Base-by-base conservation (phyloP, 371 early-diverging fungal species). In the Fennellomyces sp. region DNA sequence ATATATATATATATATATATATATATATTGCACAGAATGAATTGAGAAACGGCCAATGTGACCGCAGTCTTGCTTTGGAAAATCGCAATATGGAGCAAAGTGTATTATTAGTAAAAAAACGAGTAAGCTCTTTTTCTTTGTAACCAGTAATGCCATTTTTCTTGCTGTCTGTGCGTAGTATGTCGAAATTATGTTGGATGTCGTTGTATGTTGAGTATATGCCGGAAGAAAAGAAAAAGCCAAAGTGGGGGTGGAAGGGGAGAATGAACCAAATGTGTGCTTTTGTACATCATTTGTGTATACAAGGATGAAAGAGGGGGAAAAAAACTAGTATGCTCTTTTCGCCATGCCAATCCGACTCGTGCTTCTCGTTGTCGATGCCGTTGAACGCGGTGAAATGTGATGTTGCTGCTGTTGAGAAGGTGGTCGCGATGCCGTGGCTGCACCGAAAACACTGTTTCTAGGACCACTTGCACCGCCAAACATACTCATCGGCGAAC, bases 331-430 rank as follows among this genome's bases (percentile, higher is more conserved):
- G 28, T 41, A 59, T 27, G 33, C 25, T 31, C 52, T 15, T 50
- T 49, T 54, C 0, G 55, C 15, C 47, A 54, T 61, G 55, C 63
- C 63, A 31, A 63, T 45, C 21, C 63, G 50, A 26, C 63, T 63
- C 7, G 51, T 28, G 35, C 51, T 56, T 52, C 63, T 19, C 19
- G 52, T 52, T 15, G 53, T 38, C 10, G 45, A 45, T 54, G 31
- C n/a, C 26, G 36, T 48, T 42, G 61, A 27, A 25, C 19, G 53
- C 29, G 47, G 49, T 28, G 21, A 23, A 17, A 25, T 19, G 28
- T 52, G 45, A 42, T 36, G 38, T 52, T 59, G 36, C 28, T 38
- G 58, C n/a, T 51, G 30, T 25, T 28, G 19, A 1, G 60, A 31
- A 31, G 26, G 52, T 30, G 52, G 52, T 2, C 28, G 51, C 13